Conservation (phyloP, 2,329 filamentous ascomycete genomes). For the Hypocreales sp. region DNA sequence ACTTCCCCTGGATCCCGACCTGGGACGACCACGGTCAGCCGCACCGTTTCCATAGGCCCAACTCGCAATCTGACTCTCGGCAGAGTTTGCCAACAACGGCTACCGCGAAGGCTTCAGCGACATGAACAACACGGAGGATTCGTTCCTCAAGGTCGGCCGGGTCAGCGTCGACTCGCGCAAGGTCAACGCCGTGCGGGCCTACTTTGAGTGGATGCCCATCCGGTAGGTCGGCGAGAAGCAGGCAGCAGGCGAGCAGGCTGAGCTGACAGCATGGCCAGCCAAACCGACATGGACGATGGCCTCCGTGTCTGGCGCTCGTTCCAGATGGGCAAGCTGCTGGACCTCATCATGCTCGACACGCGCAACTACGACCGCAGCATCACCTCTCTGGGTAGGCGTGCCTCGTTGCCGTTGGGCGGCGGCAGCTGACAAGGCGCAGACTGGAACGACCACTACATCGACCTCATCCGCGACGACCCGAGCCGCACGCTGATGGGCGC, state of each 20-base stretch:
- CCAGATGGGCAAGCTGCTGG: conserved; percentile 48
- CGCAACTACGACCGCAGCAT: conserved; percentile 53
- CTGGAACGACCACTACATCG: conserved; percentile 47
- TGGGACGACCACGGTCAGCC: conserved; percentile 31
- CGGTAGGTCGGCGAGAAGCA: conserved; percentile 8
- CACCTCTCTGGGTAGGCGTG: conserved; percentile 25
- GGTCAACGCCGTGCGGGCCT: conserved; percentile 56
- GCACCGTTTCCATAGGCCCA: no score
- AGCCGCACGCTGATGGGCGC: conserved; percentile 55
- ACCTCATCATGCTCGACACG: conserved; percentile 55
- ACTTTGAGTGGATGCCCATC: conserved; percentile 43
- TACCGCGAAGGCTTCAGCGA: conserved; percentile 45
- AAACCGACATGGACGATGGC: conserved; percentile 54
- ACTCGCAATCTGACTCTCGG: background rate
- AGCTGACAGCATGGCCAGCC: conserved; percentile 13
- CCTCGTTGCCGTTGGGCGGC: background rate
- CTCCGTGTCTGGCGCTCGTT: conserved; percentile 54
- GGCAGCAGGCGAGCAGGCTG: background rate
- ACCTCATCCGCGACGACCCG: conserved; percentile 47
- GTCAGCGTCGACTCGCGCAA: conserved; percentile 59
- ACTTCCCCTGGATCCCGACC: conserved; percentile 28
- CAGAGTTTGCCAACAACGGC: conserved; percentile 45
- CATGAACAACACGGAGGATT: conserved; percentile 51
- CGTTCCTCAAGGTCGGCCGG: conserved; percentile 40
- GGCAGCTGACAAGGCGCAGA: conserved; percentile 5